Conservation (phyloP, 2,329 filamentous ascomycete genomes). For the Aspergillus oerlinghausenensis region DNA sequence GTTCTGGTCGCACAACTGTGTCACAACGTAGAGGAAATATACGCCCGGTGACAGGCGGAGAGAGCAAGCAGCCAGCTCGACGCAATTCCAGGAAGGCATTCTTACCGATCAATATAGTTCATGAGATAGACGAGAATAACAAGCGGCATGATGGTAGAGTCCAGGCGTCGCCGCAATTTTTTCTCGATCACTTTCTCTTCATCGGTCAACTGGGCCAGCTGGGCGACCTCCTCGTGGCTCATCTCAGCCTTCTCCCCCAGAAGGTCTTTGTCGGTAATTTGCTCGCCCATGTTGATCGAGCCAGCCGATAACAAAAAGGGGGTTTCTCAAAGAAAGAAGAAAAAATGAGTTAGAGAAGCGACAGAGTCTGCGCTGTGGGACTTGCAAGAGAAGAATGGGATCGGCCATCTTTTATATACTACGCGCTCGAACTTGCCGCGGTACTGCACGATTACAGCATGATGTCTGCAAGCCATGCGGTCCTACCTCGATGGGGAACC, state of each 20-base stretch:
- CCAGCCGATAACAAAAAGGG: not conserved
- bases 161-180: constrained; percentile 36
- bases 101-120: constrained; percentile 43
- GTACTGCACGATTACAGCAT: not conserved
- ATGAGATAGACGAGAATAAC: constrained; percentile 41
- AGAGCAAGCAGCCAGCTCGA: not conserved
- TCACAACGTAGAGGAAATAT: not conserved
- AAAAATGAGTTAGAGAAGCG: not conserved
- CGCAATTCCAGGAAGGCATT: not conserved
- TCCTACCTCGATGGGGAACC: not conserved
- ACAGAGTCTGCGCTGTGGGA: not conserved
- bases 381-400: not conserved
- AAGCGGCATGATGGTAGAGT: constrained; percentile 37
- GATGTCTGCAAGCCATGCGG: not conserved
- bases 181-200: constrained; percentile 36
- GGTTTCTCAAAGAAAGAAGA: not conserved
- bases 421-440: not conserved
- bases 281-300: not conserved
- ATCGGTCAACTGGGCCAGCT: constrained; percentile 16
- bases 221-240: constrained; percentile 34
- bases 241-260: constrained; percentile 16
- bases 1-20: not conserved
- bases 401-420: not conserved
- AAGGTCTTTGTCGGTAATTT: constrained; percentile 11
- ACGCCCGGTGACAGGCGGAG: no score